phyloP scores from a whole-genome alignment of 164 flowering plant species.

The Hamamelis virginiana region DNA sequence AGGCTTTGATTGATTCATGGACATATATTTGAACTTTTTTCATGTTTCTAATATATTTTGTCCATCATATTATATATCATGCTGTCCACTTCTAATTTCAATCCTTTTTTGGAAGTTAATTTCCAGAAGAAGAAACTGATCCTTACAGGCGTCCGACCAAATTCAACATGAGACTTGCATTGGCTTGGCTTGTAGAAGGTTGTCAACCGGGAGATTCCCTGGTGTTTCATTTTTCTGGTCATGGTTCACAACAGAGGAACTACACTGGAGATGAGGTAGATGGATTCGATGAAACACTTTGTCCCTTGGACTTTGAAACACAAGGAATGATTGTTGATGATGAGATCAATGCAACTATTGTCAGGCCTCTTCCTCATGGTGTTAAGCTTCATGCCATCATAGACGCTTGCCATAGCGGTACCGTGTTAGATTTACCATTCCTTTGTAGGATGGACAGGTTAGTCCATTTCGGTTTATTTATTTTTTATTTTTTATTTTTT shows the following conservation, averaged over 20 bases:
- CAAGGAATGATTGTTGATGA: slow-evolving; percentile 95
- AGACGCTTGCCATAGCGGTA: slow-evolving; percentile 93
- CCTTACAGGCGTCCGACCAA: slow-evolving; percentile 67
- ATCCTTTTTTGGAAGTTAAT: slow-evolving; percentile 10
- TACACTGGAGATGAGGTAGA: slow-evolving; percentile 85
- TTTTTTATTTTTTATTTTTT: too few relatives aligned
- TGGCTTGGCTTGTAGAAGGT: slow-evolving; percentile 82
- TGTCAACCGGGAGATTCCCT: slow-evolving; percentile 86
- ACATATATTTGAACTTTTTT: too few relatives aligned
- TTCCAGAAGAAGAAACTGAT: slow-evolving; percentile 87
- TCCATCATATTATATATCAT: too few relatives aligned
- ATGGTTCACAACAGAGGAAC: slow-evolving; percentile 80
- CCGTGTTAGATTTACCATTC: slow-evolving; percentile 76
- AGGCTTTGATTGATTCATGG: too few relatives aligned
- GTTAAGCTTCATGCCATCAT: slow-evolving; percentile 85
- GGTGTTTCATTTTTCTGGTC: slow-evolving; percentile 87
- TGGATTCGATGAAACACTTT: slow-evolving; percentile 90
- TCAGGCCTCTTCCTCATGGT: slow-evolving; percentile 74
- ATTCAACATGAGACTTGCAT: slow-evolving; percentile 71
- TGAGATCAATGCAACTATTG: slow-evolving; percentile 77
- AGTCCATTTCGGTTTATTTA: slow-evolving; percentile 7
- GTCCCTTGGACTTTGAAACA: slow-evolving; percentile 83
- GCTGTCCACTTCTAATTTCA: too few relatives aligned
- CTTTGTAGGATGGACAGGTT: slow-evolving; percentile 88
- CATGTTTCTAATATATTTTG: background rate